phyloP scores from a whole-genome alignment of 169 alveolate genomes.

The Plasmodium inui region DNA sequence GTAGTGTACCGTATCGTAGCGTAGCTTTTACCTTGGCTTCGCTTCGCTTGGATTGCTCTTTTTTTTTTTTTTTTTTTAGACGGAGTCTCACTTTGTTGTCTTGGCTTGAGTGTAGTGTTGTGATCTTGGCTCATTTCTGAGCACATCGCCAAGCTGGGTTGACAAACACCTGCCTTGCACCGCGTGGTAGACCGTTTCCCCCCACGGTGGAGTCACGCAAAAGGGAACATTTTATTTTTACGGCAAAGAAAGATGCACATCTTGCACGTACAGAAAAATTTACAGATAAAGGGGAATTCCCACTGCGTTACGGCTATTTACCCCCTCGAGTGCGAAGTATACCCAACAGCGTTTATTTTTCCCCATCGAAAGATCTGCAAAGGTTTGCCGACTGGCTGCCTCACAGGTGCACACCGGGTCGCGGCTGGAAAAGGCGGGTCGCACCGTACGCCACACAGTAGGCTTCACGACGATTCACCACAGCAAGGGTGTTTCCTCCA shows the following conservation, averaged over 20 bases:
- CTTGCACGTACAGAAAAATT: background rate
- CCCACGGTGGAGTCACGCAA: background rate
- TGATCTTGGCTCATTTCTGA: too few relatives aligned
- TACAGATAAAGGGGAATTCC: background rate
- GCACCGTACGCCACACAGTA: background rate
- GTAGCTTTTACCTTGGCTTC: background rate
- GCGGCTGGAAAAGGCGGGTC: background rate
- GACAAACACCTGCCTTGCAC: background rate
- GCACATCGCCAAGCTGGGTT: background rate
- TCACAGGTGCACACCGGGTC: background rate
- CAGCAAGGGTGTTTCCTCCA: background rate
- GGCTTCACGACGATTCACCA: background rate
- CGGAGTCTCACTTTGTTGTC: too few relatives aligned
- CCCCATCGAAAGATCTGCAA: background rate
- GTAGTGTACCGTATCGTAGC: background rate
- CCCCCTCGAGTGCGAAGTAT: background rate
- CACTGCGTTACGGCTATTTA: background rate
- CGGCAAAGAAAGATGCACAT: background rate
- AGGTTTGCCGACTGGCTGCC: background rate
- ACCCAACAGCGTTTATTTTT: background rate
- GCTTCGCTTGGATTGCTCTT: background rate
- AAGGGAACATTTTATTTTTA: background rate
- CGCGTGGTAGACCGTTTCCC: background rate
- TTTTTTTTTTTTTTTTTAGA: background rate
- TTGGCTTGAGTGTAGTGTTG: too few relatives aligned